These are phyloP conservation scores for Erodium trifolium DNA, from an alignment of 441 rosid genomes.

Conservation along the genomic window DNA sequence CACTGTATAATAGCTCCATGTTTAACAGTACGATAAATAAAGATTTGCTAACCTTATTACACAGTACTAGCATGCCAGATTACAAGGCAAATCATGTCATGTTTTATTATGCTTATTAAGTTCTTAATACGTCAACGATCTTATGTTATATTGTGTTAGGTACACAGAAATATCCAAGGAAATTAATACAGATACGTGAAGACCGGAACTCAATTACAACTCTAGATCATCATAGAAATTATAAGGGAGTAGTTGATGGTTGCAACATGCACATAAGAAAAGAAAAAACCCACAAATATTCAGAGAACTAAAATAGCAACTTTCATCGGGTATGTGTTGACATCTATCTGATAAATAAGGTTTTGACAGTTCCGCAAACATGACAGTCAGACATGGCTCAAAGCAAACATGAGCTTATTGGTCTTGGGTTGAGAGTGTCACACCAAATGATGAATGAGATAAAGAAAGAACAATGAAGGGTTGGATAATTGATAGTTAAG, in stretches of 20 bases:
- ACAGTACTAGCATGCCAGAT: too few relatives aligned
- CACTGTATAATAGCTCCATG: neutral
- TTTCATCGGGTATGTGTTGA: neutral
- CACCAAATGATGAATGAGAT: slow-evolving; percentile 13
- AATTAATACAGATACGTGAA: neutral
- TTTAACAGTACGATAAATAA: neutral
- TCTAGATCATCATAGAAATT: neutral
- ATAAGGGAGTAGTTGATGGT: slow-evolving; percentile 3
- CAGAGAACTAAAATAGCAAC: neutral
- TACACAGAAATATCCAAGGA: neutral
- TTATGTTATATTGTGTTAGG: neutral
- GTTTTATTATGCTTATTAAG: neutral
- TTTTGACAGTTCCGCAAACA: neutral
- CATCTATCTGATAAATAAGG: neutral
- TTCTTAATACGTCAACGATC: neutral
- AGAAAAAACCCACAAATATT: neutral
- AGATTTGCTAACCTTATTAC: neutral
- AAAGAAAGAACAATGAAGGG: neutral
- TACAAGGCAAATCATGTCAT: too few relatives aligned
- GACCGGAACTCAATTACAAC: neutral
- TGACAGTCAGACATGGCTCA: neutral
- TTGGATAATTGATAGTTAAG: neutral
- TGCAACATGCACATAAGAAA: slow-evolving; percentile 5
- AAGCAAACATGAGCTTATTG: neutral
- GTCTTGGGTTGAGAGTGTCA: slow-evolving; percentile 10